Evolutionary conservation across 495 filamentous ascomycete species (phyloP).

Genomic region (Tuber brumale): DNA sequence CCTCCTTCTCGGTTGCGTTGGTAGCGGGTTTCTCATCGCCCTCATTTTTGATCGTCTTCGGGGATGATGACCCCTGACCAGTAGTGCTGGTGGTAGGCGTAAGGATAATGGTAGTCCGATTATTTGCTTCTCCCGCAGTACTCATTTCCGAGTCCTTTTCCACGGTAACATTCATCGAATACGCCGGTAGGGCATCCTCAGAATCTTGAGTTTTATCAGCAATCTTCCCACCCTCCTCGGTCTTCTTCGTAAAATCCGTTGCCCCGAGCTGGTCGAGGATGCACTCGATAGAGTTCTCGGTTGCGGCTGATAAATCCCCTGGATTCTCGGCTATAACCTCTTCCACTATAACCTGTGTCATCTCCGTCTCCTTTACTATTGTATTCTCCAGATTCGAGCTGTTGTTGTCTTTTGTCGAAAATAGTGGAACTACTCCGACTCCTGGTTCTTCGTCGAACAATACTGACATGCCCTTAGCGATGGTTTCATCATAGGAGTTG

Average conservation of each 20-base stretch:
- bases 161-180: not conserved
- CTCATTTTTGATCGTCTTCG: slow-evolving; percentile 6
- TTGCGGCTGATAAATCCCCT: slow-evolving; percentile 36
- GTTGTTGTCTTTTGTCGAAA: slow-evolving; percentile 8
- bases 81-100: not conserved
- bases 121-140: not conserved
- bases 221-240: slow-evolving; percentile 14
- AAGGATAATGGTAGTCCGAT: not conserved
- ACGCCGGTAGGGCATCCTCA: slow-evolving; percentile 12
- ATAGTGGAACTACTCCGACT: slow-evolving; percentile 27
- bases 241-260: slow-evolving; percentile 21
- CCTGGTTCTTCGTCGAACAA: slow-evolving; percentile 32
- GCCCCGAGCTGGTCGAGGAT: slow-evolving; percentile 23
- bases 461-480: slow-evolving; percentile 32
- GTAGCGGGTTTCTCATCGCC: slow-evolving; percentile 6
- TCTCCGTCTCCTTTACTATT: slow-evolving; percentile 14
- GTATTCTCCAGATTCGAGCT: slow-evolving; percentile 9
- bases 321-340: slow-evolving; percentile 27
- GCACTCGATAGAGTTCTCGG: slow-evolving; percentile 20
- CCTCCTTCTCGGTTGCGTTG: slow-evolving; percentile 23
- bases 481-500: slow-evolving; percentile 34
- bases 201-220: slow-evolving; percentile 12
- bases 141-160: not conserved
- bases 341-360: slow-evolving; percentile 32
- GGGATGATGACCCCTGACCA: not conserved